Conservation (phyloP, 768 basidiomycete species). For the Mrakia gelida region DNA sequence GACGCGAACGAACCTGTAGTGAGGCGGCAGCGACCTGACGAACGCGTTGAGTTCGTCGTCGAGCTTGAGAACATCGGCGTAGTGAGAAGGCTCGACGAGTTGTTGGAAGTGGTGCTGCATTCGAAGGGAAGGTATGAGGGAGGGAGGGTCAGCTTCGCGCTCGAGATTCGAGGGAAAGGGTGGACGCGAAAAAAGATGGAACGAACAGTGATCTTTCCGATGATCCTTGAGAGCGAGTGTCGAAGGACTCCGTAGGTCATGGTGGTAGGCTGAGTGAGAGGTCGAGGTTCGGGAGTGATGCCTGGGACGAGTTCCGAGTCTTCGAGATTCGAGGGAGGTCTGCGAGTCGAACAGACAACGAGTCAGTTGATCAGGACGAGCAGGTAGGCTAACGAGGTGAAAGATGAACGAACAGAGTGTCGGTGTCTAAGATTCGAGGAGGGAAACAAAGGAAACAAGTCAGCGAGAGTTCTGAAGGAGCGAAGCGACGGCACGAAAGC, state of each 20-base stretch:
- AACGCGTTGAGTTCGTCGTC: constrained; percentile 81
- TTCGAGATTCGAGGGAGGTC: constrained; percentile 55
- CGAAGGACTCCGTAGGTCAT: constrained; percentile 86
- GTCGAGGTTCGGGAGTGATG: constrained; percentile 37
- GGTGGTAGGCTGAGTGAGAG: constrained; percentile 61
- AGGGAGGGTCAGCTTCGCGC: neutral
- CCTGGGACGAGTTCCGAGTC: constrained; percentile 36
- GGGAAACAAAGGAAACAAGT: neutral
- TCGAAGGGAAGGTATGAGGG: constrained; percentile 49
- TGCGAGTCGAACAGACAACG: constrained; percentile 45
- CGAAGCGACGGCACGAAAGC: neutral
- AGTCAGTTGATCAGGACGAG: constrained; percentile 58
- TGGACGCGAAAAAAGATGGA: too few species aligned
- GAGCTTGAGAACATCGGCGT: constrained; percentile 71
- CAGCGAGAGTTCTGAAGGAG: neutral
- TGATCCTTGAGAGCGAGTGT: constrained; percentile 73
- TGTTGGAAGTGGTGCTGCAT: constrained; percentile 80
- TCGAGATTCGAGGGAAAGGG: neutral
- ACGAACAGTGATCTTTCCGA: constrained; percentile 53
- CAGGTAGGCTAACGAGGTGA: too few species aligned
- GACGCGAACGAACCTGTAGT: constrained; percentile 48
- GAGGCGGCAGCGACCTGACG: constrained; percentile 68
- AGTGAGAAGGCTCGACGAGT: constrained; percentile 69
- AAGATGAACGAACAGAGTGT: constrained; percentile 52
- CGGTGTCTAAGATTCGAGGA: constrained; percentile 53